Evolutionary conservation across 345 rosid species (phyloP), one percentile per base, ranked within the genome.

Genomic region (Mallotus nudiflorus): DNA sequence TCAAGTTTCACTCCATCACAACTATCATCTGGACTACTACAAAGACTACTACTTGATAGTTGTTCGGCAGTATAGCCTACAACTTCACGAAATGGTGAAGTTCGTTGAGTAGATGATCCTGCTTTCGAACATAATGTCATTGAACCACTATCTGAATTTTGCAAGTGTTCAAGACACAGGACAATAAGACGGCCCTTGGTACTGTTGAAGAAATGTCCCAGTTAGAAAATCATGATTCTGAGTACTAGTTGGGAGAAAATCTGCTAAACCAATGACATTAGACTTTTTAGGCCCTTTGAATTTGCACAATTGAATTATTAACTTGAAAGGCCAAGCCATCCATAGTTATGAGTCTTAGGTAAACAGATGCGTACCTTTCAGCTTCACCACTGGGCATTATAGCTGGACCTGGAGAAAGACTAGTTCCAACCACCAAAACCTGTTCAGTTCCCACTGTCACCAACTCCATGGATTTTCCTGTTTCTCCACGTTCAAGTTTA

Each of bases 371-470:
- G 44, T 35, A 95, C 99, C 98, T 90, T 86, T 95, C 99, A 60
- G 98, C 98, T 86, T 95, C 99, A 72, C 99, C 99, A 75, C 94
- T 92, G 72, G 93, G 90, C 97, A 95, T 82, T 68, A 90, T 84
- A 73, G 97, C 97, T 52, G 96, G 99, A 80, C 98, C 97, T 75
- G 90, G 79, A 54, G 94, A 89, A 50, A 86, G 79, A 81, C 96
- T 86, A 62, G 99, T 95, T 56, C 99, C 99, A 73, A 92, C 81
- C 68, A 90, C 94, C 77, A 92, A 74, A 78, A 90, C 92, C 57
- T 86, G 90, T 62, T 95, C 97, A 75, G 80, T 90, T 81, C 96
- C 97, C 72, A 78, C 88, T 79, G 83, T 89, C 67, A 95, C 83
- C 73, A 95, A 80, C 80, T 85, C 97, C 99, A 95, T 95, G 70